These are phyloP conservation scores for Pseudozyma pruni DNA, from an alignment of 1,284 basidiomycete species.

Conservation along the genomic window DNA sequence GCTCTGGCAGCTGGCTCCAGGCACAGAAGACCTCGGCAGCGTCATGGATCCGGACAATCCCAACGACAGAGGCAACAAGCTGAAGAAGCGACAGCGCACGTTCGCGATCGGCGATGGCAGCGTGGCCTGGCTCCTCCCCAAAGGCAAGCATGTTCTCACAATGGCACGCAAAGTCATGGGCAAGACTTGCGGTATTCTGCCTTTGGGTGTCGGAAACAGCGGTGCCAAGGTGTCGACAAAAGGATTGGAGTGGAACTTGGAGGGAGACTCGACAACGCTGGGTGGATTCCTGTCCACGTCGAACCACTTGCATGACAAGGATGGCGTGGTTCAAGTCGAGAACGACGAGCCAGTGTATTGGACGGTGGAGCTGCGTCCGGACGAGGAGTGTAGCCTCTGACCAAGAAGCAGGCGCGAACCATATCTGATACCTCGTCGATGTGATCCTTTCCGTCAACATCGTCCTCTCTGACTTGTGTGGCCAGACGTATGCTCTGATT, in stretches of 20 bases:
- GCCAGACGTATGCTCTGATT: too few species aligned
- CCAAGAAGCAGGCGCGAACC: too few species aligned
- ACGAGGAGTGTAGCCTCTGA: constrained; percentile 24
- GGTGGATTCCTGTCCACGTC: constrained; percentile 79
- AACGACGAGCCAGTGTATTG: constrained; percentile 88
- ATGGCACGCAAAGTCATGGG: constrained; percentile 81
- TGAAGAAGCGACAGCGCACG: constrained; percentile 73
- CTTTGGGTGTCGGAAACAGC: constrained; percentile 75
- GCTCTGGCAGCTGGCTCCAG: constrained; percentile 77
- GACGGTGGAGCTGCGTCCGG: constrained; percentile 75
- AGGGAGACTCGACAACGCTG: constrained; percentile 46
- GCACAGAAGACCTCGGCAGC: constrained; percentile 62
- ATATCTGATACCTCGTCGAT: too few species aligned
- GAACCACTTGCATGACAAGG: constrained; percentile 76
- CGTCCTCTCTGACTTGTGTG: too few species aligned
- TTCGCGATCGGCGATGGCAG: constrained; percentile 87
- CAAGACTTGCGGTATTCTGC: constrained; percentile 90
- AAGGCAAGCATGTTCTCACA: constrained; percentile 79
- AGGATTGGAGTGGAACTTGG: constrained; percentile 88
- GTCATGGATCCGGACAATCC: constrained; percentile 38
- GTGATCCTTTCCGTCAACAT: too few species aligned
- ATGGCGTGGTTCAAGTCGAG: constrained; percentile 75
- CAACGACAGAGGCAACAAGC: constrained; percentile 16
- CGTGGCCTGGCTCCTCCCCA: constrained; percentile 85
- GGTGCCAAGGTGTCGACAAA: constrained; percentile 80